phyloP scores from a whole-genome alignment of 192 early-diverging fungal genomes.

The Backusella mclennaniae region DNA sequence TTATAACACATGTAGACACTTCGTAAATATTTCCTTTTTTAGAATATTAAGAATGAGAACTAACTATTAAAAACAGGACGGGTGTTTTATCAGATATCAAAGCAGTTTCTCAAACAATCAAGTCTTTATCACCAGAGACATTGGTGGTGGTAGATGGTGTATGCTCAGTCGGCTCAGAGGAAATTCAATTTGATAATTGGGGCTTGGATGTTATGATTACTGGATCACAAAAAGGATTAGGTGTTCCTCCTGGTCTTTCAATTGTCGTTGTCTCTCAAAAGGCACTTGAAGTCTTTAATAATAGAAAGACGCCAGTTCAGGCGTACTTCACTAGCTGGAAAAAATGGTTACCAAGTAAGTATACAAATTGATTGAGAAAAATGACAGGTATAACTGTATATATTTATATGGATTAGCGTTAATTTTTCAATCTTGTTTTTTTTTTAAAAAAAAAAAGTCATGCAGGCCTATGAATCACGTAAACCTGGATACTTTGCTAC shows the following conservation, averaged over 20 bases:
- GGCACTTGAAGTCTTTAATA: slow-evolving; percentile 64
- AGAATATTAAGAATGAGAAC: not conserved
- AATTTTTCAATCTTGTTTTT: not conserved
- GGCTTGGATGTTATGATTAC: slow-evolving; percentile 89
- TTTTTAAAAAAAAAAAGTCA: slow-evolving; percentile 51
- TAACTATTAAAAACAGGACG: slow-evolving; percentile 40
- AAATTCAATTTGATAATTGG: slow-evolving; percentile 91
- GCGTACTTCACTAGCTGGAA: slow-evolving; percentile 92
- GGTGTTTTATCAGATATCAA: slow-evolving; percentile 87
- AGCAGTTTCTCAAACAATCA: slow-evolving; percentile 70
- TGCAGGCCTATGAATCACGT: slow-evolving; percentile 93
- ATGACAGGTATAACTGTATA: not conserved
- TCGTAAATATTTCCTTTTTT: slow-evolving; percentile 9
- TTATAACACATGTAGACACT: slow-evolving; percentile 93
- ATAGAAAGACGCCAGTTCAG: slow-evolving; percentile 74
- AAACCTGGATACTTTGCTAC: slow-evolving; percentile 96
- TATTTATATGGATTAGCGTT: not conserved
- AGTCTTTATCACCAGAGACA: slow-evolving; percentile 76
- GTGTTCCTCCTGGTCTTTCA: slow-evolving; percentile 90
- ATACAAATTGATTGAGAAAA: not conserved
- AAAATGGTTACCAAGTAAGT: slow-evolving; percentile 86
- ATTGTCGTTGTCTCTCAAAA: slow-evolving; percentile 82
- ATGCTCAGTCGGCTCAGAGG: slow-evolving; percentile 92
- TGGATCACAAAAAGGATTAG: slow-evolving; percentile 94
- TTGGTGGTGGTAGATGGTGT: slow-evolving; percentile 94